phyloP scores from a whole-genome alignment of 2,329 filamentous ascomycete species.

The Clarireedia homoeocarpa region DNA sequence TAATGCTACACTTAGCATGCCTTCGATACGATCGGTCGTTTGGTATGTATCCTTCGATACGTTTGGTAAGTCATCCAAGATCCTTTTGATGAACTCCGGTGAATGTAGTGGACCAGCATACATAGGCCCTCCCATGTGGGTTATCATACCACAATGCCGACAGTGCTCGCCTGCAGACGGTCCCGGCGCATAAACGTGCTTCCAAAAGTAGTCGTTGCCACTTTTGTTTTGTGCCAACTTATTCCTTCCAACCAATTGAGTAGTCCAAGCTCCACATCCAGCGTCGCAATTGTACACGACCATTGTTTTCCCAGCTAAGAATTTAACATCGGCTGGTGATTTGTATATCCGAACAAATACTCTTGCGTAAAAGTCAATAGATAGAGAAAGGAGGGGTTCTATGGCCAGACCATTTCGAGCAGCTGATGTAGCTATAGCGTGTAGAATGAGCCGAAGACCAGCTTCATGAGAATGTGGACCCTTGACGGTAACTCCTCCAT shows the following conservation, averaged over 20 bases:
- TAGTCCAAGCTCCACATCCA: conserved; percentile 88
- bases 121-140: conserved; percentile 89
- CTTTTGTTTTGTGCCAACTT: conserved; percentile 62
- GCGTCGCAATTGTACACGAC: conserved; percentile 82
- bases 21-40: conserved; percentile 74
- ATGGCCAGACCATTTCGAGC: conserved; percentile 81
- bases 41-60: conserved; percentile 65
- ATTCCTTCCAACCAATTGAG: conserved; percentile 68
- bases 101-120: conserved; percentile 87
- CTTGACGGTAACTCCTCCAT: conserved; percentile 83
- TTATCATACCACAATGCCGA: conserved; percentile 77
- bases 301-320: conserved; percentile 87
- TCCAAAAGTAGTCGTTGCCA: conserved; percentile 62
- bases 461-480: conserved; percentile 82
- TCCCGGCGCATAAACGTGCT: conserved; percentile 66
- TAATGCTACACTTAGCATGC: conserved; percentile 83
- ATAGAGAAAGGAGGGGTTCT: conserved; percentile 84
- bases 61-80: conserved; percentile 64
- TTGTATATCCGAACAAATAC: conserved; percentile 78
- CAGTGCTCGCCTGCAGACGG: conserved; percentile 62
- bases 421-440: conserved; percentile 72
- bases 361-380: conserved; percentile 91
- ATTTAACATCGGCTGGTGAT: conserved; percentile 81
- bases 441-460: conserved; percentile 76
- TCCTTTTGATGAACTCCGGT: conserved; percentile 68